Percentiles rank a stretch among this genome's conserved stretches.
Evolutionary conservation across 2,329 filamentous ascomycete species (phyloP).

Genomic region (Arachnomyces sp.): DNA sequence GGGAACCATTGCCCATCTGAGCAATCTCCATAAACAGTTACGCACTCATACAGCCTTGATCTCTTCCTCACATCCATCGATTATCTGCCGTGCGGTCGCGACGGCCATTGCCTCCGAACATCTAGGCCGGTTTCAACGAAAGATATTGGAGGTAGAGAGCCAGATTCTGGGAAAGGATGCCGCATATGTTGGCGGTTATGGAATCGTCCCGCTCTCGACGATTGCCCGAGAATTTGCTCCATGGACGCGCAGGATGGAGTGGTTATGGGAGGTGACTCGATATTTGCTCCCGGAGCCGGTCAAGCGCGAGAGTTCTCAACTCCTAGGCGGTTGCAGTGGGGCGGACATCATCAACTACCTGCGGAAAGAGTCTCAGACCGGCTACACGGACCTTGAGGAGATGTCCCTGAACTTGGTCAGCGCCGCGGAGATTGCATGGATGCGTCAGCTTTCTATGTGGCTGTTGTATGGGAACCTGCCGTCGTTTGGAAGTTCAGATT

Average conservation of each 20-base stretch:
- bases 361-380: slow-evolving; percentile 70
- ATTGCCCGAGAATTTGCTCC: slow-evolving; percentile 78
- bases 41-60: slow-evolving; percentile 60
- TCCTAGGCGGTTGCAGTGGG: slow-evolving; percentile 49
- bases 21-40: slow-evolving; percentile 67
- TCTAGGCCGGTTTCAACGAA: slow-evolving; percentile 71
- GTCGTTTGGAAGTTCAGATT: slow-evolving; percentile 69
- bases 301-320: slow-evolving; percentile 22
- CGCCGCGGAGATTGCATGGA: slow-evolving; percentile 80
- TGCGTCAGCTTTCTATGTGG: slow-evolving; percentile 86
- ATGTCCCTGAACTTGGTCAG: slow-evolving; percentile 65
- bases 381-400: slow-evolving; percentile 77
- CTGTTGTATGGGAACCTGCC: slow-evolving; percentile 81
- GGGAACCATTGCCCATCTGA: slow-evolving; percentile 66
- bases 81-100: slow-evolving; percentile 80
- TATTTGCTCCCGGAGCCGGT: slow-evolving; percentile 53
- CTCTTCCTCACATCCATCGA: slow-evolving; percentile 63
- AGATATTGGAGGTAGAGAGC: slow-evolving; percentile 76
- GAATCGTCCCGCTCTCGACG: slow-evolving; percentile 83
- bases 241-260: slow-evolving; percentile 78
- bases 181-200: slow-evolving; percentile 77
- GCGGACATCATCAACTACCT: slow-evolving; percentile 71
- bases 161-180: slow-evolving; percentile 70
- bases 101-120: slow-evolving; percentile 68
- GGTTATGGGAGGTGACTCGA: slow-evolving; percentile 67